phyloP scores from a whole-genome alignment of 768 basidiomycete genomes.

The Kwoniella heveanensis region DNA sequence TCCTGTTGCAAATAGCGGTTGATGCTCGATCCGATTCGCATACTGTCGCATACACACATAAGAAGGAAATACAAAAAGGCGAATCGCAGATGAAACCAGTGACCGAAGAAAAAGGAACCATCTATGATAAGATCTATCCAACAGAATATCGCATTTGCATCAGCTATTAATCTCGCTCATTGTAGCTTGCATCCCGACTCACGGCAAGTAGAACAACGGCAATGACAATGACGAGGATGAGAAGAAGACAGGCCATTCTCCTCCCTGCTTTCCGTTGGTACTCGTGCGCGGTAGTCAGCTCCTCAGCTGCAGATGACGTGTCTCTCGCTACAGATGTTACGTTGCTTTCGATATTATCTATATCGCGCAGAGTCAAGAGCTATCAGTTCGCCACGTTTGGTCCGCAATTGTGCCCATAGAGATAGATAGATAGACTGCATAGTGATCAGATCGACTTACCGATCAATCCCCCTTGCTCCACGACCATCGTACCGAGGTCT shows the following conservation, averaged over 20 bases:
- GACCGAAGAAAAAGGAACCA: neutral
- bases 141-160: neutral
- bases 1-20: neutral
- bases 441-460: slow-evolving; percentile 64
- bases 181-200: neutral
- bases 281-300: slow-evolving; percentile 83
- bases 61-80: neutral
- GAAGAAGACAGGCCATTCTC: slow-evolving; percentile 82
- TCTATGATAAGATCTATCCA: slow-evolving; percentile 17
- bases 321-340: slow-evolving; percentile 82
- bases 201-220: slow-evolving; percentile 91
- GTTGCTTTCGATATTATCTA: slow-evolving; percentile 95
- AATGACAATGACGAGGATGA: slow-evolving; percentile 81
- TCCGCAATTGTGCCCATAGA: too few species aligned
- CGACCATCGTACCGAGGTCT: slow-evolving; percentile 89
- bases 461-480: slow-evolving; percentile 91
- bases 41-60: neutral
- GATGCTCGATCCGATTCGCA: too few species aligned
- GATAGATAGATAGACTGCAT: neutral
- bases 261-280: slow-evolving; percentile 93
- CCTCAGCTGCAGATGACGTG: slow-evolving; percentile 77
- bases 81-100: neutral
- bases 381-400: neutral
- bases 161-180: neutral
- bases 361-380: neutral